These are phyloP conservation scores for Colletotrichum sojae DNA, from an alignment of 2,329 filamentous ascomycete genomes.

Conservation along the genomic window DNA sequence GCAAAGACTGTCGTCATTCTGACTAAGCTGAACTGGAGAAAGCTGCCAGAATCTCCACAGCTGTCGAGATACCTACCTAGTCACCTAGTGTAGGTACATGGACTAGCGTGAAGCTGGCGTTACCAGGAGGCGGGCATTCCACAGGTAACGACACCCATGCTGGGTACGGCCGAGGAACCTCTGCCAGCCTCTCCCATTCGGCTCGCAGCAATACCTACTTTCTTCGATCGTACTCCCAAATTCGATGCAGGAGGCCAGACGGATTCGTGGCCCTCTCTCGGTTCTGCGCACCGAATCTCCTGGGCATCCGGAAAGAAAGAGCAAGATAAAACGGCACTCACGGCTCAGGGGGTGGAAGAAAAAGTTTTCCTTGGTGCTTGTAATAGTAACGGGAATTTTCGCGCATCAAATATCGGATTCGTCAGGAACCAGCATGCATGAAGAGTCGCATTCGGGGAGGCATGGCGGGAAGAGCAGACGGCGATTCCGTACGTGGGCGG, in stretches of 20 bases:
- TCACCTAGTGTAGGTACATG: too few species aligned
- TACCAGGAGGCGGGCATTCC: constrained; percentile 29
- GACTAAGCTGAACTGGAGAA: constrained; percentile 27
- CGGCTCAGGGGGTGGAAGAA: not conserved
- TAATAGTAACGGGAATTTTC: constrained; percentile 26
- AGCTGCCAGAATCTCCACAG: constrained; percentile 28
- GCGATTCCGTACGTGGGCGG: constrained; percentile 22
- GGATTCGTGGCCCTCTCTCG: not conserved
- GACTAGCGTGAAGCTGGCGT: constrained; percentile 25
- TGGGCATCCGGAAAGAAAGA: too few species aligned
- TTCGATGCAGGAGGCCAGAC: constrained; percentile 20
- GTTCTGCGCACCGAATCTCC: constrained; percentile 4
- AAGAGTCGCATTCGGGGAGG: constrained; percentile 31
- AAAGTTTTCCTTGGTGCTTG: not conserved
- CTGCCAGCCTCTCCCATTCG: constrained; percentile 7
- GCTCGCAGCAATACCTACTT: not conserved
- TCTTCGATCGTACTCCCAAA: constrained; percentile 23
- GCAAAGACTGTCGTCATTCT: constrained; percentile 41
- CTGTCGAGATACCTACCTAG: constrained; percentile 33
- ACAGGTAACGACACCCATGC: constrained; percentile 9
- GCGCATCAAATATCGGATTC: constrained; percentile 19
- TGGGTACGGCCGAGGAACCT: constrained; percentile 30
- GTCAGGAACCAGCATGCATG: constrained; percentile 16
- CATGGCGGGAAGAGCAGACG: constrained; percentile 15
- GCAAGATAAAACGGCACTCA: too few species aligned